These are phyloP conservation scores for Backusella tarrabulga DNA, from an alignment of 192 early-diverging fungal species.

Conservation along the genomic window DNA sequence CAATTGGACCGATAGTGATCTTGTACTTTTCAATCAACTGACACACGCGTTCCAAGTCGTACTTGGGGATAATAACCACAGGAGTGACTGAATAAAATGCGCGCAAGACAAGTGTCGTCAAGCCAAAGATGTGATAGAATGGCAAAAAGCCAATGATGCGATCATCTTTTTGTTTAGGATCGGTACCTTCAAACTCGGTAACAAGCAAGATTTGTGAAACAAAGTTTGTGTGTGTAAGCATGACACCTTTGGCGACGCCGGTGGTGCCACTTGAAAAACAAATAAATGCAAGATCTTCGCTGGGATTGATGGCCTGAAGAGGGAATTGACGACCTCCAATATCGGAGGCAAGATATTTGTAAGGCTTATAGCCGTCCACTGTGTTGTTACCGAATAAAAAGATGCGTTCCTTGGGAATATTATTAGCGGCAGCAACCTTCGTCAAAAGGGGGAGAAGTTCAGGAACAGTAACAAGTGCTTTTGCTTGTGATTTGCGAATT, in stretches of 20 bases:
- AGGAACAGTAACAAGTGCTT: conserved; percentile 57
- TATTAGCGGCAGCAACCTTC: conserved; percentile 31
- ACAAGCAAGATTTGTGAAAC: conserved; percentile 72
- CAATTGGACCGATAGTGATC: conserved; percentile 62
- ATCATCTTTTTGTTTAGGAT: conserved; percentile 3
- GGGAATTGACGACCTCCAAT: conserved; percentile 25
- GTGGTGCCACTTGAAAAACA: conserved; percentile 69
- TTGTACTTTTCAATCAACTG: conserved; percentile 67
- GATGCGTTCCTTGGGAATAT: conserved; percentile 37
- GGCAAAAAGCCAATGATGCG: conserved; percentile 63
- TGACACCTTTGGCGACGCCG: conserved; percentile 81
- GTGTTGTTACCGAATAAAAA: conserved; percentile 46
- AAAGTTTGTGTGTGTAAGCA: conserved; percentile 78
- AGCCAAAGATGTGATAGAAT: conserved; percentile 63
- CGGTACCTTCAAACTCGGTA: conserved; percentile 40
- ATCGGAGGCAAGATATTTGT: conserved; percentile 16
- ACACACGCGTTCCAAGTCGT: conserved; percentile 64
- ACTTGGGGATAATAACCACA: conserved; percentile 77
- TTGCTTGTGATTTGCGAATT: conserved; percentile 68
- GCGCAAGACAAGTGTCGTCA: conserved; percentile 41
- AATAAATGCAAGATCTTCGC: conserved; percentile 48
- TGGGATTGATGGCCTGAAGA: background rate
- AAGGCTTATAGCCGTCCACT: conserved; percentile 21
- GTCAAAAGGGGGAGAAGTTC: conserved; percentile 32
- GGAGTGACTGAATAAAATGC: conserved; percentile 41